phyloP scores from a whole-genome alignment of 192 early-diverging fungal genomes.

The Podochytrium sp. region DNA sequence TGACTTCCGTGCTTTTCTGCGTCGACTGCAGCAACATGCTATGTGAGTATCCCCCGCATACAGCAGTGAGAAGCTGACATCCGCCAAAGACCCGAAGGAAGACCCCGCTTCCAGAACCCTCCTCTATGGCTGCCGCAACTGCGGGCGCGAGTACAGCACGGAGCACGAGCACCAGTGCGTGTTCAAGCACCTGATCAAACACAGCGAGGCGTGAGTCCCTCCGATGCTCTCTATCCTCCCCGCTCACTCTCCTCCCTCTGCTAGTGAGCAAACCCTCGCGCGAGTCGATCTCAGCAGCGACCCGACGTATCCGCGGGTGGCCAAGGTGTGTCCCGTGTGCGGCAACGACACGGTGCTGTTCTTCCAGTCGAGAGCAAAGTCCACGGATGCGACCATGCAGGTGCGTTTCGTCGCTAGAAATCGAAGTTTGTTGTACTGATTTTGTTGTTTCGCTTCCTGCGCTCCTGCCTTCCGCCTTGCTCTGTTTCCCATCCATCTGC shows the following conservation, averaged over 20 bases:
- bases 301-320: conserved; percentile 54
- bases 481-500: too few relatives aligned
- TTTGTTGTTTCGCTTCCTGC: conserved; percentile 37
- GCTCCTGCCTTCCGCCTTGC: too few relatives aligned
- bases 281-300: conserved; percentile 51
- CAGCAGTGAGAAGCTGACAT: too few relatives aligned
- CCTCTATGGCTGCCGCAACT: conserved; percentile 58
- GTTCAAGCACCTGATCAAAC: conserved; percentile 47
- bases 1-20: conserved; percentile 26
- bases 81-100: conserved; percentile 58
- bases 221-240: too few relatives aligned
- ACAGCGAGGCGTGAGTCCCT: conserved; percentile 39
- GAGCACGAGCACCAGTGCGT: conserved; percentile 42
- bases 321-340: conserved; percentile 48
- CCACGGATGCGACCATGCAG: conserved; percentile 55
- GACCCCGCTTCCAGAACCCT: conserved; percentile 41
- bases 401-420: conserved; percentile 16
- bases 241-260: too few relatives aligned
- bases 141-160: conserved; percentile 46
- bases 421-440: conserved; percentile 34
- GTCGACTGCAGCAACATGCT: conserved; percentile 35
- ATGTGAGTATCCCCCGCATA: background rate
- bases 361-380: conserved; percentile 51
- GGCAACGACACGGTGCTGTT: conserved; percentile 42
- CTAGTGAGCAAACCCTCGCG: conserved; percentile 50